phyloP scores from a whole-genome alignment of 129 eudicot genomes.

The Helianthus tuberosus region DNA sequence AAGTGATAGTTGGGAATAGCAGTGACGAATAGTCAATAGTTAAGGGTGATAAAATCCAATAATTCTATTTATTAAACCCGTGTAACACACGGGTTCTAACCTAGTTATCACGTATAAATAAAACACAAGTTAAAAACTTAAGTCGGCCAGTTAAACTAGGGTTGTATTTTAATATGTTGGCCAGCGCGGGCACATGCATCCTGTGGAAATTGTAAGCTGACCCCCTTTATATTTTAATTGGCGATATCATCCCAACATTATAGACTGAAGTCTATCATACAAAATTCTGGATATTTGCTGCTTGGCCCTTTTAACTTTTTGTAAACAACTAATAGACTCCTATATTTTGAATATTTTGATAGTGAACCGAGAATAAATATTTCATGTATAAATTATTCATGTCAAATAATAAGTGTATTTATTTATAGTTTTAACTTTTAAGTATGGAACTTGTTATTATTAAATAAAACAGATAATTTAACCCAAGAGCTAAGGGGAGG shows the following conservation, averaged over 20 bases:
- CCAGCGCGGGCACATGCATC: constrained; percentile 34
- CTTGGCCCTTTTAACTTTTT: constrained; percentile 5
- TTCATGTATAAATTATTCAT: not conserved
- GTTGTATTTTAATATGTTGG: constrained; percentile 17
- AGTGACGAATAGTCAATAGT: no score
- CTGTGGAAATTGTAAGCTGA: constrained; percentile 15
- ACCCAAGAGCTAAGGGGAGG: no score
- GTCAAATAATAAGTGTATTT: not conserved
- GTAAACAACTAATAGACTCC: not conserved
- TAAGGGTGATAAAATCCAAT: no score
- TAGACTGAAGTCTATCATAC: not conserved
- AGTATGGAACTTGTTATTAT: not conserved
- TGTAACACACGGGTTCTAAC: no score
- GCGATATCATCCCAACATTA: not conserved
- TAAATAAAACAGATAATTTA: no score
- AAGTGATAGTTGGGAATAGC: no score
- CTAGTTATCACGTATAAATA: no score
- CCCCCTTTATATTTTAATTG: constrained; percentile 16
- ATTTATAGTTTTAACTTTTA: not conserved
- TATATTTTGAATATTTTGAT: not conserved
- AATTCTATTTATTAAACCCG: no score
- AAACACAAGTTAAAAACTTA: not conserved
- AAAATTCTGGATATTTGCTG: not conserved
- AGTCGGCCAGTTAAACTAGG: constrained; percentile 12
- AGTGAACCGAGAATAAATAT: not conserved